phyloP scores from a whole-genome alignment of 345 rosid species.

The Bruguiera gymnorhiza region DNA sequence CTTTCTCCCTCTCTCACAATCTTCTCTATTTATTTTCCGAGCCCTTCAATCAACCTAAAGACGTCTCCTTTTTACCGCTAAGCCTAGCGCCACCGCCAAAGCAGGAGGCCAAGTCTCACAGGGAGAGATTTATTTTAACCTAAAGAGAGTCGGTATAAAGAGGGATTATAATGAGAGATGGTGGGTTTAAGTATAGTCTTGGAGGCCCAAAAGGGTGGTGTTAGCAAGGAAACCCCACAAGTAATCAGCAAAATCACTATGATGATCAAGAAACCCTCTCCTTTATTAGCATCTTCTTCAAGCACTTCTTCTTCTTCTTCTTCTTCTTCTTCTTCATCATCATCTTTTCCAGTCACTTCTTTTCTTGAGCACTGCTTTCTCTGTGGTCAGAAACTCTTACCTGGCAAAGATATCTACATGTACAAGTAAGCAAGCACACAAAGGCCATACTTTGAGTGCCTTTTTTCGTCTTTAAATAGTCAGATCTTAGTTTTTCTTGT shows the following conservation, averaged over 20 bases:
- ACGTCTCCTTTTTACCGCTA: not conserved
- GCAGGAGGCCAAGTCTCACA: not conserved
- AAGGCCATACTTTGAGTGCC: not conserved
- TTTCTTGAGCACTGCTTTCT: slow-evolving; percentile 74
- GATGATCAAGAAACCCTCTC: slow-evolving; percentile 25
- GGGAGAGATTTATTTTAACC: not conserved
- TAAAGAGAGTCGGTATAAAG: not conserved
- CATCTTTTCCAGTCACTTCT: slow-evolving; percentile 21
- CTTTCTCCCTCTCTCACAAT: not conserved
- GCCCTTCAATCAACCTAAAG: not conserved
- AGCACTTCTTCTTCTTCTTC: slow-evolving; percentile 11
- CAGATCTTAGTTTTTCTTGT: slow-evolving; percentile 9
- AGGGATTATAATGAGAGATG: slow-evolving; percentile 35
- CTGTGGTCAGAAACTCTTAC: slow-evolving; percentile 61
- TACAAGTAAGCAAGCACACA: slow-evolving; percentile 52
- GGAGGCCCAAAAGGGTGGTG: slow-evolving; percentile 40
- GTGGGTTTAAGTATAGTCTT: slow-evolving; percentile 78
- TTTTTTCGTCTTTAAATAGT: not conserved
- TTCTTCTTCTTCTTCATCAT: slow-evolving; percentile 2
- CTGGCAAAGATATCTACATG: slow-evolving; percentile 88
- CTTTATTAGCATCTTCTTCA: slow-evolving; percentile 2
- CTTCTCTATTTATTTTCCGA: slow-evolving; percentile 16
- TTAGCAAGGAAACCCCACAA: slow-evolving; percentile 38
- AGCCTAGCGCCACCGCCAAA: not conserved
- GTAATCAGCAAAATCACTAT: slow-evolving; percentile 56